phyloP scores from a whole-genome alignment of 306 rosid genomes.

The Citrullus colocynthis region DNA sequence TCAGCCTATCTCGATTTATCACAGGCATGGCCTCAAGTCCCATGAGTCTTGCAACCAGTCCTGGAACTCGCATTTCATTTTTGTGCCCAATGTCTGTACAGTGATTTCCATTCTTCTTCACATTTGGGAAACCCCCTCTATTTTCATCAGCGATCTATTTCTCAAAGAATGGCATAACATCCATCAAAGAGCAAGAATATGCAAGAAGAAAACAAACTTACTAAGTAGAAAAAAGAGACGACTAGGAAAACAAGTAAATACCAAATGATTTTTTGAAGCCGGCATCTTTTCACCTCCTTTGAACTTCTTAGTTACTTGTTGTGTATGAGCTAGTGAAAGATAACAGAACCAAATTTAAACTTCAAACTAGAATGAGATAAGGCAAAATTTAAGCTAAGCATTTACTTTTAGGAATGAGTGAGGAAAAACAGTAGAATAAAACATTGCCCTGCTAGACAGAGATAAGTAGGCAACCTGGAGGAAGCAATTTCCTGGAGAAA shows the following conservation, averaged over 20 bases:
- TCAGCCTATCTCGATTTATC: conserved; percentile 33
- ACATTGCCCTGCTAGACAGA: neutral
- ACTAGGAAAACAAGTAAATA: conserved; percentile 12
- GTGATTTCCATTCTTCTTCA: conserved; percentile 37
- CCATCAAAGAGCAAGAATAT: conserved; percentile 3
- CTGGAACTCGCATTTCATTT: conserved; percentile 53
- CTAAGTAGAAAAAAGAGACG: neutral
- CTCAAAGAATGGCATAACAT: conserved; percentile 6
- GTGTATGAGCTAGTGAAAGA: conserved; percentile 37
- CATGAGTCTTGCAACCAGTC: conserved; percentile 85
- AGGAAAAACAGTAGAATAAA: neutral
- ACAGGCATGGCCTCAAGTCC: conserved; percentile 78
- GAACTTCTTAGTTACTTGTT: conserved; percentile 45
- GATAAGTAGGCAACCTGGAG: conserved; percentile 40
- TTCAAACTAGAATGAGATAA: neutral
- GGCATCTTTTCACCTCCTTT: conserved; percentile 69
- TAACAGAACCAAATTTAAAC: conserved; percentile 15
- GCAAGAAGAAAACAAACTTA: neutral
- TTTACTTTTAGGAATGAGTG: neutral
- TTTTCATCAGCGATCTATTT: conserved; percentile 81
- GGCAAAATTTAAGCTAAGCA: neutral
- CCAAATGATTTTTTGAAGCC: conserved; percentile 62
- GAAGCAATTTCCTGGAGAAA: conserved; percentile 66
- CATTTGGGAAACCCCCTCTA: conserved; percentile 61
- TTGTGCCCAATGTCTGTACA: conserved; percentile 28